Conservation (phyloP, 164 flowering plant genomes). For the Chimonanthus salicifolius region DNA sequence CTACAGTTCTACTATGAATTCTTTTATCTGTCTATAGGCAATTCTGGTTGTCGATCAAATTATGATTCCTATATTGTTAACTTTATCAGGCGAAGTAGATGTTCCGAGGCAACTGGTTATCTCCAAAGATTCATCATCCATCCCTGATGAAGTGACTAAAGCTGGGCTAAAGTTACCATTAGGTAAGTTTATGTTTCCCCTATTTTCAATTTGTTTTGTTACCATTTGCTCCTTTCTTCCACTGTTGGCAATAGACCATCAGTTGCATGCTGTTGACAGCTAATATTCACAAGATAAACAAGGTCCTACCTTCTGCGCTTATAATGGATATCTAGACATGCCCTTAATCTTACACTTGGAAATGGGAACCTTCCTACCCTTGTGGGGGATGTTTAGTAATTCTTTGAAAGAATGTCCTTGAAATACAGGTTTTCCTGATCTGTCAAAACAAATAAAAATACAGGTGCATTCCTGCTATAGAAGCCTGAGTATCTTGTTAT, state of each 20-base stretch:
- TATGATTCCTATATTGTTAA: background rate
- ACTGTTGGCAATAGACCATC: background rate
- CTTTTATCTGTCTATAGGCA: background rate
- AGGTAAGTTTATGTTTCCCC: conserved; percentile 29
- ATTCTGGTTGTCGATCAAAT: background rate
- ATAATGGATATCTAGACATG: too few relatives aligned
- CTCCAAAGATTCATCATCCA: conserved; percentile 49
- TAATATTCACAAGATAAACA: too few relatives aligned
- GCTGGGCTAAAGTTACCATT: conserved; percentile 67
- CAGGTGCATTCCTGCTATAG: background rate
- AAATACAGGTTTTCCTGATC: too few relatives aligned
- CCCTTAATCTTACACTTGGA: too few relatives aligned
- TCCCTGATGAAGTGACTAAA: conserved; percentile 57
- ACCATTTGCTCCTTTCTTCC: background rate
- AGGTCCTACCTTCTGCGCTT: too few relatives aligned
- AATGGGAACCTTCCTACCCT: too few relatives aligned
- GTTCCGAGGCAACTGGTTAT: conserved; percentile 76
- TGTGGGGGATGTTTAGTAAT: too few relatives aligned
- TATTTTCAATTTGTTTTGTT: background rate
- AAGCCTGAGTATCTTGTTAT: background rate
- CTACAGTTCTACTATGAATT: background rate
- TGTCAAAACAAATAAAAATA: too few relatives aligned
- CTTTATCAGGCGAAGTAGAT: conserved; percentile 52
- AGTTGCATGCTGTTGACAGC: background rate
- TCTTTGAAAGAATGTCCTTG: too few relatives aligned